A percentile compares a stretch with the other conserved stretches of the same genome.
These are phyloP conservation scores for Leccinellum luteum DNA, from an alignment of 768 basidiomycete species.

Conservation along the genomic window DNA sequence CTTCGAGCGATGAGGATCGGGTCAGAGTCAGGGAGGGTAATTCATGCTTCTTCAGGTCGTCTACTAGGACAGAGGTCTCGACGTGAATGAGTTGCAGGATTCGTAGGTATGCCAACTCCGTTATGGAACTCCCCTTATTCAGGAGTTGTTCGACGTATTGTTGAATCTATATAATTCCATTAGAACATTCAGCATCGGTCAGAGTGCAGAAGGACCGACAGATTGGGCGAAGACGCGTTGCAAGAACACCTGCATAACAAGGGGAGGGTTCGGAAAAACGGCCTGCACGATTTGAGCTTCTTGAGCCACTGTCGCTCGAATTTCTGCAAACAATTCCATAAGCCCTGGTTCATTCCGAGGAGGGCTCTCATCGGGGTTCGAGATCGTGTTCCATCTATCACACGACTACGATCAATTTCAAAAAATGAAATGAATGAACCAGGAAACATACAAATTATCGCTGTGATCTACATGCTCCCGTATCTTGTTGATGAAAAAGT, in stretches of 20 bases:
- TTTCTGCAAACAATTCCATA: conserved; percentile 78
- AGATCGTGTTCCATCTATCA: conserved; percentile 75
- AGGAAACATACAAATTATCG: conserved; percentile 54
- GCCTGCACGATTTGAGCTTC: conserved; percentile 98
- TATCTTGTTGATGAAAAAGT: conserved; percentile 97
- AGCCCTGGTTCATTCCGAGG: conserved; percentile 82
- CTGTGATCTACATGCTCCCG: conserved; percentile 57
- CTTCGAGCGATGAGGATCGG: conserved; percentile 60
- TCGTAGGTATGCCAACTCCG: conserved; percentile 88
- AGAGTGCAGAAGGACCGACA: conserved; percentile 44
- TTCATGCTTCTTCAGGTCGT: conserved; percentile 91
- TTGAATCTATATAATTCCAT: conserved; percentile 67
- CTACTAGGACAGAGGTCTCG: conserved; percentile 74
- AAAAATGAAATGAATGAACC: background rate
- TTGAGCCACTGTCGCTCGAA: conserved; percentile 86
- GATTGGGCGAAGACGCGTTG: conserved; percentile 98
- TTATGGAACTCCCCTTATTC: conserved; percentile 68
- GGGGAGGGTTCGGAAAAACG: conserved; percentile 93
- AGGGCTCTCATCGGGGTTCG: conserved; percentile 73
- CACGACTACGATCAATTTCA: background rate
- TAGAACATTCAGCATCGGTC: conserved; percentile 1
- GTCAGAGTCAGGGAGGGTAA: conserved; percentile 60
- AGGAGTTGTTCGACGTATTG: conserved; percentile 92
- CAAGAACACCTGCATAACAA: conserved; percentile 97
- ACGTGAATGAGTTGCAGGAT: conserved; percentile 85